These are phyloP conservation scores for Phytophthora citricola DNA, from an alignment of 352 stramenopile species.

Conservation along the genomic window DNA sequence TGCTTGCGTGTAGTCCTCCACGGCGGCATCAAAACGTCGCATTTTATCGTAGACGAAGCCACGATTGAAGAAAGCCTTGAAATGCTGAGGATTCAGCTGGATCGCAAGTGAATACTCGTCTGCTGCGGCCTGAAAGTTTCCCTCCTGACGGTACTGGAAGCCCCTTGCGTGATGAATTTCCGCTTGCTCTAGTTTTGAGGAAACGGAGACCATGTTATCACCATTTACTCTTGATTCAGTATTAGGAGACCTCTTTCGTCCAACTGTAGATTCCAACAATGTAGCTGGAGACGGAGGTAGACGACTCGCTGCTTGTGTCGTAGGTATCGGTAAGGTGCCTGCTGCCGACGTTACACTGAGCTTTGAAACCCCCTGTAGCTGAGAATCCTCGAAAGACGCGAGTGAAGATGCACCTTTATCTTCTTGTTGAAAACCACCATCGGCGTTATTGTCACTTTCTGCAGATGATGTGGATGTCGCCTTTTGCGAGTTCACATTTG, in stretches of 20 bases:
- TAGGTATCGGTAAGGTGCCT: not conserved
- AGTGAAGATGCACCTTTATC: conserved; percentile 3
- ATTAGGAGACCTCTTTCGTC: conserved; percentile 8
- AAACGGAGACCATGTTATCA: not conserved
- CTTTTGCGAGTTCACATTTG: conserved; percentile 1
- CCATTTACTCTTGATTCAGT: not conserved
- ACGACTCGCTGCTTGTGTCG: conserved; percentile 2
- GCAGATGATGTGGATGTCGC: not conserved
- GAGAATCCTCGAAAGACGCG: conserved; percentile 3
- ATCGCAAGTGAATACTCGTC: conserved; percentile 84
- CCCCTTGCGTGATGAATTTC: conserved; percentile 69
- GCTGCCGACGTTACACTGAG: conserved; percentile 4
- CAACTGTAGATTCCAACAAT: conserved; percentile 5
- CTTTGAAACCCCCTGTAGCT: conserved; percentile 7
- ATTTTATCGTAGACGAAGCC: conserved; percentile 89
- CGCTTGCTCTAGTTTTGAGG: conserved; percentile 34
- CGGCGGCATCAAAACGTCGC: conserved; percentile 71
- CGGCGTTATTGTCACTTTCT: conserved; percentile 31
- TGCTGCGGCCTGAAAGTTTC: conserved; percentile 81
- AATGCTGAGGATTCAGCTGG: conserved; percentile 74
- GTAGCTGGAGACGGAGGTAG: conserved; percentile 18
- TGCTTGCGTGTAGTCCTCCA: conserved; percentile 78
- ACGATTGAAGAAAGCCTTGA: conserved; percentile 92
- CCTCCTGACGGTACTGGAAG: conserved; percentile 80
- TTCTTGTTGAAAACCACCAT: conserved; percentile 9